phyloP scores from a whole-genome alignment of 2,329 filamentous ascomycete species.

The Pyrenochaeta sp. region DNA sequence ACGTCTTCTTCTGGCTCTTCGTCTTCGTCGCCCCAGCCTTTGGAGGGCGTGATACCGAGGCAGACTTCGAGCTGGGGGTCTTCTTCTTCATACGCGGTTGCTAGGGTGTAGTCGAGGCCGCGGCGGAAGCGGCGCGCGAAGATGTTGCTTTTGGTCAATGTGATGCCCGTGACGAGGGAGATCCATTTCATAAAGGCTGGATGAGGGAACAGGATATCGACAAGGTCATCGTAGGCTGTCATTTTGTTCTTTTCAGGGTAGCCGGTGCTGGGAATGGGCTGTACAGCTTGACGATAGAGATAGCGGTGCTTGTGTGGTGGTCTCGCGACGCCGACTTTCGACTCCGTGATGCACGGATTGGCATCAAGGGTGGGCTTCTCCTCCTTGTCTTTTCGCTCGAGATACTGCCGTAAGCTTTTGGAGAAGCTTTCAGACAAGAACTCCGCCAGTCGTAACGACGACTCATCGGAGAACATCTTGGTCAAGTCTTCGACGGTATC shows the following conservation, averaged over 20 bases:
- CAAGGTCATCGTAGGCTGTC: constrained; percentile 72
- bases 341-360: constrained; percentile 39
- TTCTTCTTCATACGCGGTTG: constrained; percentile 77
- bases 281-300: constrained; percentile 73
- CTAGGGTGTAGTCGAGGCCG: constrained; percentile 90
- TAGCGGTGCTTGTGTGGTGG: constrained; percentile 97
- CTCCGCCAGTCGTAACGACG: constrained; percentile 79
- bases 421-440: constrained; percentile 83
- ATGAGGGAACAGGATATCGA: constrained; percentile 84
- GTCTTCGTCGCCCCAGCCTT: constrained; percentile 81
- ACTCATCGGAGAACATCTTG: constrained; percentile 81
- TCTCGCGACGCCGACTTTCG: constrained; percentile 69
- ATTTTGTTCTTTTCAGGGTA: constrained; percentile 41
- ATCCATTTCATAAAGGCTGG: constrained; percentile 90
- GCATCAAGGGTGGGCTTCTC: constrained; percentile 54
- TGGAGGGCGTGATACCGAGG: constrained; percentile 82
- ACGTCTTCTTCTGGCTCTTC: constrained; percentile 60
- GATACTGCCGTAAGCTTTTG: constrained; percentile 71
- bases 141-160: constrained; percentile 75
- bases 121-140: constrained; percentile 87
- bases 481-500: constrained; percentile 85
- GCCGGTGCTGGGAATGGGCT: constrained; percentile 43
- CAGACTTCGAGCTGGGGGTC: constrained; percentile 86
- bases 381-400: constrained; percentile 62
- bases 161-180: constrained; percentile 78